Conservation (phyloP, 129 eudicot genomes). For the Helianthus tuberosus region DNA sequence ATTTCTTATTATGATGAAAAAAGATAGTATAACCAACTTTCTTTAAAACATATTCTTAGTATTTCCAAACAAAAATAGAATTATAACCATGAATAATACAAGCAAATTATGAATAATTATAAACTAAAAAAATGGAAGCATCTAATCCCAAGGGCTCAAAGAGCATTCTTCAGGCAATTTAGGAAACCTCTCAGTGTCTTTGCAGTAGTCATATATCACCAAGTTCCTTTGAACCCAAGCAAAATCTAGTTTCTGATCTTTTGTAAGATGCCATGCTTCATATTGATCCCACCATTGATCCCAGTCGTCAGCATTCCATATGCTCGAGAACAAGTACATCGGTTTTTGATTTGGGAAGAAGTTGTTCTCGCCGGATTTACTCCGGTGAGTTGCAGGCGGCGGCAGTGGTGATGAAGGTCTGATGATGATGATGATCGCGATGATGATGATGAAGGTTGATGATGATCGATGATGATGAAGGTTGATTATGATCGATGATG, state of each 20-base stretch:
- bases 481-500: no score
- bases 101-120: constrained; percentile 13
- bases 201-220: constrained; percentile 84
- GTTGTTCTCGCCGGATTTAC: constrained; percentile 71
- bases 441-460: no score
- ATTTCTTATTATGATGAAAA: no score
- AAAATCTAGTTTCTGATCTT: constrained; percentile 69
- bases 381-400: no score
- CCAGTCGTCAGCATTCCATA: constrained; percentile 99
- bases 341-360: constrained; percentile 96
- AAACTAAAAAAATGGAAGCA: constrained; percentile 10
- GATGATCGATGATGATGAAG: no score
- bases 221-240: constrained; percentile 91
- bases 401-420: no score
- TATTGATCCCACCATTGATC: constrained; percentile 96
- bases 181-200: constrained; percentile 68
- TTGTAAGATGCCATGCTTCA: constrained; percentile 71
- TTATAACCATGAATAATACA: constrained; percentile 7
- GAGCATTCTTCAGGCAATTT: constrained; percentile 80
- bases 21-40: background rate
- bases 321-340: constrained; percentile 96
- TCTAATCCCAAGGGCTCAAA: constrained; percentile 71
- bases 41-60: background rate
- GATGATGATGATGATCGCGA: no score
- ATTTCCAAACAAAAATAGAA: background rate